Evolutionary conservation across 73 alveolate genomes (phyloP).

Genomic region (Symbiodinium pilosum): DNA sequence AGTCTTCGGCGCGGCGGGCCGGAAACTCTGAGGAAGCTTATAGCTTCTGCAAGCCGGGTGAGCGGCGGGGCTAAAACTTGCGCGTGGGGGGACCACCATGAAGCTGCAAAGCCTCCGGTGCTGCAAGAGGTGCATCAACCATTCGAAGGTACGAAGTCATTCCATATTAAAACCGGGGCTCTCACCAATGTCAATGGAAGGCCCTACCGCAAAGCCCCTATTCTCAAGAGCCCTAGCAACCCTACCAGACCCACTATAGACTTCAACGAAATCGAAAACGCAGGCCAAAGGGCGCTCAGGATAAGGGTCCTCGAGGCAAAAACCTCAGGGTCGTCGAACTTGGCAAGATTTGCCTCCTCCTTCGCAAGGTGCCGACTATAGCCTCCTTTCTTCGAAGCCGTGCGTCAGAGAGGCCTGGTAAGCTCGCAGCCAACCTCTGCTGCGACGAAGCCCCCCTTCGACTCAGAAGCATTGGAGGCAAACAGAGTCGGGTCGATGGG

Average conservation of each 20-base stretch:
- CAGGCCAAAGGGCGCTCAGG: neutral
- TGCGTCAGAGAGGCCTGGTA: neutral
- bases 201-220: neutral
- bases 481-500: neutral
- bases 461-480: slow-evolving; percentile 1
- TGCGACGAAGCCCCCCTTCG: neutral
- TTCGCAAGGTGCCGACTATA: neutral
- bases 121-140: neutral
- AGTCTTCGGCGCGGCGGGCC: neutral
- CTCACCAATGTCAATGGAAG: neutral
- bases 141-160: neutral
- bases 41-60: neutral
- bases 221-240: neutral
- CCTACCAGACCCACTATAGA: neutral
- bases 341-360: neutral
- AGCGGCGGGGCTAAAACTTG: neutral
- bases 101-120: neutral
- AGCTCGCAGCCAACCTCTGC: too few relatives aligned
- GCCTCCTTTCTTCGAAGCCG: neutral
- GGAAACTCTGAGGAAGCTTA: neutral
- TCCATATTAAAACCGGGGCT: neutral
- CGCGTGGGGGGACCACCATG: neutral
- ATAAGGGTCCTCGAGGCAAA: neutral
- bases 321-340: neutral
- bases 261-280: slow-evolving; percentile 10